Evolutionary conservation across 345 rosid species (phyloP).

Genomic region (Populus simonii): DNA sequence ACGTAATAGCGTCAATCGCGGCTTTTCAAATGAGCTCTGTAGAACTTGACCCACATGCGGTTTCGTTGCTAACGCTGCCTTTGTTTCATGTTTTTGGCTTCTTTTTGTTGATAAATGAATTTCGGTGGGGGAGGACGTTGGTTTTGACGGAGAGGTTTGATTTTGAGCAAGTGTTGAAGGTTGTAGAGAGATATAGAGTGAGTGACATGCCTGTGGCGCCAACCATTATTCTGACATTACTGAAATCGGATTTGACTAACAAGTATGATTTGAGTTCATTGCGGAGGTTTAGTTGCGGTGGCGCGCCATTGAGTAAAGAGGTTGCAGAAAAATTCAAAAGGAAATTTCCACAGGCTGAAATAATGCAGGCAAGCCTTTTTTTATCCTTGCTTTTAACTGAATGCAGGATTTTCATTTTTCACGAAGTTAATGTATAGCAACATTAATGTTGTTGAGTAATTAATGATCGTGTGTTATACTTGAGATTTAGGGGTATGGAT

Average conservation of each 20-base stretch:
- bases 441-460: neutral
- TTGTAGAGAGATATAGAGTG: slow-evolving; percentile 52
- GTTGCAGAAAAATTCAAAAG: slow-evolving; percentile 52
- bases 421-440: too few species aligned
- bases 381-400: too few species aligned
- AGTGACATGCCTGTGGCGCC: slow-evolving; percentile 75
- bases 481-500: slow-evolving; percentile 71
- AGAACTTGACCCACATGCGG: slow-evolving; percentile 27
- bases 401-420: too few species aligned
- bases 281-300: slow-evolving; percentile 53
- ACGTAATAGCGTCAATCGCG: slow-evolving; percentile 54
- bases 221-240: slow-evolving; percentile 59
- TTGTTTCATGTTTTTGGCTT: slow-evolving; percentile 49
- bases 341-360: slow-evolving; percentile 65
- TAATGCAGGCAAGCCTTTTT: slow-evolving; percentile 46
- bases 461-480: neutral
- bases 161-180: slow-evolving; percentile 36
- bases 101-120: slow-evolving; percentile 31
- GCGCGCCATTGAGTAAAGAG: slow-evolving; percentile 81
- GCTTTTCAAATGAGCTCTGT: slow-evolving; percentile 29
- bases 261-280: slow-evolving; percentile 70
- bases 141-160: slow-evolving; percentile 48
- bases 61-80: slow-evolving; percentile 47
- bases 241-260: slow-evolving; percentile 59
- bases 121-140: slow-evolving; percentile 39